These are phyloP conservation scores for Xylariaceae sp. DNA, from an alignment of 2,329 filamentous ascomycete species.

Conservation along the genomic window DNA sequence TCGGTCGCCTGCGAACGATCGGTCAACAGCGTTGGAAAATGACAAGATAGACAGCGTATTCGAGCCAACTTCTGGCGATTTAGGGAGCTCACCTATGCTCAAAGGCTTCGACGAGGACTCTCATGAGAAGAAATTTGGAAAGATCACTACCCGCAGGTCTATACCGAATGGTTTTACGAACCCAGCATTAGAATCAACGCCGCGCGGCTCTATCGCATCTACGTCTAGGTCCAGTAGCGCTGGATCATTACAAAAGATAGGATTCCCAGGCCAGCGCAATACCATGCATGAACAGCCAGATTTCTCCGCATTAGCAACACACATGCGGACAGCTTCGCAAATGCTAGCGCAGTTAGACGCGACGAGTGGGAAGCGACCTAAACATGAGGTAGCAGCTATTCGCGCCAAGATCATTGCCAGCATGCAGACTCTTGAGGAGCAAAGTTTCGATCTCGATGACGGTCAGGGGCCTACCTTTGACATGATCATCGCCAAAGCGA, in stretches of 20 bases:
- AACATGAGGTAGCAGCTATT: slow-evolving; percentile 75
- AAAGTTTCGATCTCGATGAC: slow-evolving; percentile 74
- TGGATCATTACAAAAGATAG: slow-evolving; percentile 54
- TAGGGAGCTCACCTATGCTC: slow-evolving; percentile 67
- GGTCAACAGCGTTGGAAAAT: slow-evolving; percentile 38
- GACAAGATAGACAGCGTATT: slow-evolving; percentile 65
- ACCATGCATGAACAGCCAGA: slow-evolving; percentile 65
- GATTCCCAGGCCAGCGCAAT: slow-evolving; percentile 50
- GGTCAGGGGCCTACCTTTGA: slow-evolving; percentile 71
- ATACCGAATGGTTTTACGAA: slow-evolving; percentile 25
- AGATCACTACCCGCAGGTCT: slow-evolving; percentile 22
- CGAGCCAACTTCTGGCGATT: slow-evolving; percentile 72
- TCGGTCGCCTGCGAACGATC: slow-evolving; percentile 40
- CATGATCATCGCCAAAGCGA: slow-evolving; percentile 71
- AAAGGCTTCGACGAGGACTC: slow-evolving; percentile 47
- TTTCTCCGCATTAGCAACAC: slow-evolving; percentile 75
- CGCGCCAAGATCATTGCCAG: slow-evolving; percentile 82
- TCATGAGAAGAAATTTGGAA: slow-evolving; percentile 31
- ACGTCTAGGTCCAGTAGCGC: slow-evolving; percentile 66
- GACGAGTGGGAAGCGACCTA: slow-evolving; percentile 73
- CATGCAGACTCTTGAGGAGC: slow-evolving; percentile 82
- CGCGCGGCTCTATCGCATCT: slow-evolving; percentile 63
- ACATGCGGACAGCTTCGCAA: slow-evolving; percentile 82
- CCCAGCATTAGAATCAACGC: slow-evolving; percentile 54
- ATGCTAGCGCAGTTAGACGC: slow-evolving; percentile 81